Base-by-base conservation (phyloP, 2,329 filamentous ascomycete species). In the Fusarium sp. region DNA sequence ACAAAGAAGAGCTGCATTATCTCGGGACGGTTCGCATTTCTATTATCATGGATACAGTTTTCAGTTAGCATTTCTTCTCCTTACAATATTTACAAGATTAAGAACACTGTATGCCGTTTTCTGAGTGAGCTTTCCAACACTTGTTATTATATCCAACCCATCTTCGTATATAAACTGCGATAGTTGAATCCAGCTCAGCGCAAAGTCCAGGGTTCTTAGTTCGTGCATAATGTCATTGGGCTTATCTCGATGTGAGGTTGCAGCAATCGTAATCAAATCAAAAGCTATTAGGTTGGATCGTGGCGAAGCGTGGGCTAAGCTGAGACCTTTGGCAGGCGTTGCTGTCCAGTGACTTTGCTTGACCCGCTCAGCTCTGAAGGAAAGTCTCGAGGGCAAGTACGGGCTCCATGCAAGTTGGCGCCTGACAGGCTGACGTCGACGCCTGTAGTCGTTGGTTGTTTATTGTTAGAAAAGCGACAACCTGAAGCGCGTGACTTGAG, bases 311-410 rank as follows among this genome's bases (percentile, higher is more conserved):
- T 40, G 43, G 43, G 52, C 51, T 59, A 65, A 60, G 44, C 63
- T 73, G 70, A 68, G 66, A 72, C 62, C 44, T 59, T 42, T 67
- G 62, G 59, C 71, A 74, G 70, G 62, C 62, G 61, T 59, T 54
- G 56, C 25, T 57, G 59, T 74, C 73, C 71, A 75, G 73, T 75
- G 69, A 75, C 67, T 74, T 59, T 49, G 24, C 58, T 44, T 55
- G 69, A 58, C 68, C 55, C 45, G 53, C 51, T 58, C 34, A 20
- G 32, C 32, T 66, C 42, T 71, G 56, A 56, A 66, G 59, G 49
- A 56, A 49, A 72, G 52, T 60, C 68, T 71, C 49, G 62, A 49
- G 56, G 67, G 20, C 29, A 43, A 46, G 53, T 20, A 49, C 27
- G 27, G 27, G 10, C 51, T 53, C 25, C 25, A 27, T 27, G 67